Evolutionary conservation across 2,329 filamentous ascomycete species (phyloP).

Genomic region (Monilinia fructicola): DNA sequence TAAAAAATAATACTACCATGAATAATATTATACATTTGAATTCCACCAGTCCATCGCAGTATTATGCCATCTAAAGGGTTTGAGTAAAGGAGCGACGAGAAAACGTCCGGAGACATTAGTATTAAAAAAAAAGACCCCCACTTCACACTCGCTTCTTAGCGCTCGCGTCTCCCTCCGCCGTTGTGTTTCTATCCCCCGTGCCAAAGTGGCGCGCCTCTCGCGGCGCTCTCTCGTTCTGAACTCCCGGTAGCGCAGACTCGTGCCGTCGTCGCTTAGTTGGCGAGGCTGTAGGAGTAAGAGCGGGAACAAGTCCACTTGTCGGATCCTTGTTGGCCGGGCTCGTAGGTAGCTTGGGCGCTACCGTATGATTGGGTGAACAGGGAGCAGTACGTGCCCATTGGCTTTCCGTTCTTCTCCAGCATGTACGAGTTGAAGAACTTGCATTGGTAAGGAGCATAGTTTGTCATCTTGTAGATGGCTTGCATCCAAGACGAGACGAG

Average conservation of each 20-base stretch:
- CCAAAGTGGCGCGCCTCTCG: background rate
- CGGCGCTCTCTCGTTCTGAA: too few relatives aligned
- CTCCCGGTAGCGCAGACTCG: too few relatives aligned
- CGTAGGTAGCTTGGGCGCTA: background rate
- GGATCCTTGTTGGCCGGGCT: background rate
- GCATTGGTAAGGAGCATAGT: conserved; percentile 28
- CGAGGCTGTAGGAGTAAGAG: conserved; percentile 11
- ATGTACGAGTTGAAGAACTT: conserved; percentile 45
- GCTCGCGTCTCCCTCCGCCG: background rate
- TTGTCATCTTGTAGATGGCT: conserved; percentile 5
- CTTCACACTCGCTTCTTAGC: too few relatives aligned
- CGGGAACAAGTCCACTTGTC: conserved; percentile 12
- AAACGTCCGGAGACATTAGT: too few relatives aligned
- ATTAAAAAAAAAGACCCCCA: background rate
- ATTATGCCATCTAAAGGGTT: too few relatives aligned
- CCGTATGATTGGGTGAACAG: conserved; percentile 38
- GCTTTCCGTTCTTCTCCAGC: conserved; percentile 42
- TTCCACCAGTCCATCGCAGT: too few relatives aligned
- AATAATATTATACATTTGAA: too few relatives aligned
- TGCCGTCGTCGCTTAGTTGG: background rate
- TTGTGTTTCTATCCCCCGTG: too few relatives aligned
- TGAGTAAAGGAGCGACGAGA: too few relatives aligned
- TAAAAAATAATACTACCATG: too few relatives aligned
- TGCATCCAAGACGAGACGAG: conserved; percentile 14
- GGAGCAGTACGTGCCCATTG: conserved; percentile 44